Evolutionary conservation across 441 rosid species (phyloP), one percentile per base, ranked within the genome.

Genomic region (Erodium texanum): DNA sequence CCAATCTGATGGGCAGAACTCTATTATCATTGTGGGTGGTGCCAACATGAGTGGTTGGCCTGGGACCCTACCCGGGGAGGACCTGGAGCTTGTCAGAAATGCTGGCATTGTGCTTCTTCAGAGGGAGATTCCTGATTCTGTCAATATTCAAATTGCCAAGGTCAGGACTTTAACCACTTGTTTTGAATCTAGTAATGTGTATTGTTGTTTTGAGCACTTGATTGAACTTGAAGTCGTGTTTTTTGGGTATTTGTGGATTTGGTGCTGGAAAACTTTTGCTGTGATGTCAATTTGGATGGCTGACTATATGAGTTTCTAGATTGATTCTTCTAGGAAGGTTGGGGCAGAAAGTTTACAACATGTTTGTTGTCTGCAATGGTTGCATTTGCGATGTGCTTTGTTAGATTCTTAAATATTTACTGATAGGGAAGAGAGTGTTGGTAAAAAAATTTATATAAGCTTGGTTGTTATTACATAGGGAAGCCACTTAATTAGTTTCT

Each of bases 61-160:
- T 63, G 81, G 79, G 58, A 71, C 24, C 56, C 78, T 90, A 43
- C 62, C 76, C 8, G 84, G 82, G 43, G 84, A 78, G 68, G 86
- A 84, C 52, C 81, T 90, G 79, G 84, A 74, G 80, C 43, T 85
- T 18, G 87, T 93, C 34, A 86, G 68, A 79, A 87, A 78, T 56
- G 97, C 97, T 79, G 98, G 98, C 34, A 74, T 86, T 76, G 80
- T 93, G 36, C 76, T 90, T 82, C 88, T 90, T 20, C 98, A 93
- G 68, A 81, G 98, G 43, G 96, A 93, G 82, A 86, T 90, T 63
- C 98, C 97, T 63, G 98, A 90, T 82, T 84, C 78, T 67, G 86
- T 90, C 68, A 93, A 93, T 70, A 73, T 87, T 68, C 96, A 85
- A 78, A 91, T 93, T 69, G 97, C 98, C 7, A 77, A 86, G 94